Evolutionary conservation across 768 basidiomycete species (phyloP), one percentile per base, ranked within the genome.

Genomic region (Boletellus sp.): DNA sequence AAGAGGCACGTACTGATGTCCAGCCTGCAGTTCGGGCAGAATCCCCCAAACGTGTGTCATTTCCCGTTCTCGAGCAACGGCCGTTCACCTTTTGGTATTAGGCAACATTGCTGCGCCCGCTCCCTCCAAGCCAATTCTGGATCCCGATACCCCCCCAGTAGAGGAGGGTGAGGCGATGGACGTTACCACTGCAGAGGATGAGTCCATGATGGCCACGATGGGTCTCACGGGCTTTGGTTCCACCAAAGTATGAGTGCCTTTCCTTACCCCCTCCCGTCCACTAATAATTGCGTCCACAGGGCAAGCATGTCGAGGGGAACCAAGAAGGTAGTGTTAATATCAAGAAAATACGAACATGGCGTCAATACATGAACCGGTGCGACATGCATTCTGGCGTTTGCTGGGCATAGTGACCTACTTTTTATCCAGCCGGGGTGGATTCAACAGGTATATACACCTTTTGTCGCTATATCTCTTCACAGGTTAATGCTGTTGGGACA

Each of bases 291-390:
- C 9, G 20, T 42, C 35, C 39, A 23, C 59, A 92, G 91, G 87
- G 86, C 37, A 89, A 88, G 62, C 79, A 76, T 41, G 89, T 94
- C 32, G 74, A 78, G 33, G 90, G 92, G 20, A 93, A 95, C 52
- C 87, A 94, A 69, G 85, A 87, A 53, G 87, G 85, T 38, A 60
- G 52, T 33, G 78, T 74, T 32, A 68, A 80, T 47, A 69, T 87
- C 58, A 93, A 89, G 77, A 93, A 91, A 72, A 80, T 80, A 49
- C 76, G 92, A 52, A 94, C 91, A 22, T 95, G 93, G 94, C 78
- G 93, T 56, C 95, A 98, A 70, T 99, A 99, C 69, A 99, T 99
- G 95, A 97, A 97, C 68, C 80, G 93, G 83, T 84, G 59, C 42
- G 77, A 52, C 28, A 53, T n/a, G 12, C 24, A 26, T 19, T 22